phyloP scores from a whole-genome alignment of 306 rosid genomes.

The Acacia confusa region DNA sequence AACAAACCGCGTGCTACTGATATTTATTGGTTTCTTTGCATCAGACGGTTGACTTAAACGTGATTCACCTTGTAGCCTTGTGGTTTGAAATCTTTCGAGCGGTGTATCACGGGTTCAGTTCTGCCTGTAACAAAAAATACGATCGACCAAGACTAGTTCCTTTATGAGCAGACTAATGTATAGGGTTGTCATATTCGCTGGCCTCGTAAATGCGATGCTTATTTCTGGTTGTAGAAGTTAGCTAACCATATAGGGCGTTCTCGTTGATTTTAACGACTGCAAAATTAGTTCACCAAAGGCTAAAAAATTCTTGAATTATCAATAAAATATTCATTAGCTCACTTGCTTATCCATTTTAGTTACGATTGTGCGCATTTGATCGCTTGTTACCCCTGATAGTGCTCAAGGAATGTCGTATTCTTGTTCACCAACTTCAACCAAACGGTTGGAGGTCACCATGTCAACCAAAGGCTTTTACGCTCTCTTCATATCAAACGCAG shows the following conservation, averaged over 20 bases:
- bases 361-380: background rate
- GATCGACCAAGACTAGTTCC: no score
- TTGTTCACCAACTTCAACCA: background rate
- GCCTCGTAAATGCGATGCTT: background rate
- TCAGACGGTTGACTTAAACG: background rate
- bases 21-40: background rate
- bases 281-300: background rate
- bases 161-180: background rate
- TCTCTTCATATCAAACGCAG: background rate
- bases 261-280: background rate
- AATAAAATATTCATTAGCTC: background rate
- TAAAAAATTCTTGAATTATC: background rate
- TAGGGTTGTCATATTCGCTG: no score
- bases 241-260: background rate
- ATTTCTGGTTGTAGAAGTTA: background rate
- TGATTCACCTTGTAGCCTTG: no score
- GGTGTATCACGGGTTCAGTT: no score
- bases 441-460: no score
- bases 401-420: background rate
- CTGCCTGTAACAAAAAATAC: no score
- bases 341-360: background rate
- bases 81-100: no score
- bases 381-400: no score
- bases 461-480: no score
- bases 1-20: background rate